Conservation (phyloP, 768 basidiomycete genomes). For the Cystoderma amianthinum region DNA sequence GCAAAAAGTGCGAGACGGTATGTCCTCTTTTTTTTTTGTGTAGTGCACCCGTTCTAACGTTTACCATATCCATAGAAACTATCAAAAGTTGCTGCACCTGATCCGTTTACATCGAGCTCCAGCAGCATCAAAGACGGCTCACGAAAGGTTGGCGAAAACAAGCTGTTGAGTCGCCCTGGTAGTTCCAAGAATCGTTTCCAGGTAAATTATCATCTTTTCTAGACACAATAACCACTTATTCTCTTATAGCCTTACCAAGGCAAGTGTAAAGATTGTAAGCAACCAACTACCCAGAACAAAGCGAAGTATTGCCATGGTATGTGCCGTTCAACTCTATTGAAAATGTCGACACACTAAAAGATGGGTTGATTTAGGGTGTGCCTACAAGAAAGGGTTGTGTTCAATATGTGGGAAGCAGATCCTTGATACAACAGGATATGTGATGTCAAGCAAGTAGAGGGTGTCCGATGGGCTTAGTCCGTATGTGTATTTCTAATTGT, state of each 20-base stretch:
- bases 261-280: constrained; percentile 87
- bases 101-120: constrained; percentile 75
- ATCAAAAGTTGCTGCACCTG: constrained; percentile 84
- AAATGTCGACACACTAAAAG: constrained; percentile 4
- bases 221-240: constrained; percentile 12
- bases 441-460: constrained; percentile 74
- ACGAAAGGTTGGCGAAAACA: constrained; percentile 81
- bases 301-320: constrained; percentile 87
- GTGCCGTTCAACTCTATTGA: constrained; percentile 3
- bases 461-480: constrained; percentile 5
- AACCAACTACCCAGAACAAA: constrained; percentile 75
- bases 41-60: constrained; percentile 8
- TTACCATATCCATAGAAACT: constrained; percentile 60
- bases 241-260: constrained; percentile 67
- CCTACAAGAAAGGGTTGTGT: constrained; percentile 82
- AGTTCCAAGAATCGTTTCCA: constrained; percentile 74
- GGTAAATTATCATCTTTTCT: constrained; percentile 31
- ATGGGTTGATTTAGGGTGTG: constrained; percentile 51
- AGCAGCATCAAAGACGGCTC: constrained; percentile 73
- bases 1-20: constrained; percentile 80
- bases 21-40: constrained; percentile 16
- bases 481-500: constrained; percentile 5
- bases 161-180: constrained; percentile 64
- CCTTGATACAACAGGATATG: constrained; percentile 76
- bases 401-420: constrained; percentile 86